Percentiles rank a stretch among this genome's conserved stretches.
phyloP scores from a whole-genome alignment of 257 asterid genomes.

The Solanum arcanum region DNA sequence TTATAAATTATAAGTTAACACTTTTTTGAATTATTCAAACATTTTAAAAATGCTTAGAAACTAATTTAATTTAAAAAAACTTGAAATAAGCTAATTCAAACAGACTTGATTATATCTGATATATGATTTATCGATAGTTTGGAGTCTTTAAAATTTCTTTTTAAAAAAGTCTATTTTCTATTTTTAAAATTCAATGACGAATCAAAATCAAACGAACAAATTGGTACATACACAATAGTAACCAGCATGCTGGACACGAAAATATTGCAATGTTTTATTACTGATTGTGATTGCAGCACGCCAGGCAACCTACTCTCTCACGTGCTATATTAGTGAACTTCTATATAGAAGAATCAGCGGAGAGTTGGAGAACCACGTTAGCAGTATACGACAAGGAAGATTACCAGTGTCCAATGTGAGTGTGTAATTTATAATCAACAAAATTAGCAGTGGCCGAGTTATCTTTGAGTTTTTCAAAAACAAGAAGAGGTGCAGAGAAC shows the following conservation, averaged over 20 bases:
- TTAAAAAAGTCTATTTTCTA: too few species aligned
- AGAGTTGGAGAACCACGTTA: neutral
- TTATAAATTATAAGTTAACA: too few species aligned
- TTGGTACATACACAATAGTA: neutral
- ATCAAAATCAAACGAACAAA: neutral
- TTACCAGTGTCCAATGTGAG: neutral
- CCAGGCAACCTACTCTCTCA: neutral
- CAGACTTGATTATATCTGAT: accelerated
- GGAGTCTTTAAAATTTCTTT: too few species aligned
- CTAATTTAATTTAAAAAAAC: too few species aligned
- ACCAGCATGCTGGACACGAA: neutral
- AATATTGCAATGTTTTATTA: neutral
- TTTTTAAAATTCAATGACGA: accelerated
- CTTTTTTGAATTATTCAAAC: neutral
- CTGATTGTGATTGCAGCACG: neutral
- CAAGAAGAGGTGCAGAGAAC: neutral
- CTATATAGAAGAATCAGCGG: neutral
- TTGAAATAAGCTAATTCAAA: too few species aligned
- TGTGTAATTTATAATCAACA: neutral
- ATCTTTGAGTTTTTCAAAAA: neutral
- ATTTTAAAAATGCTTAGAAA: too few species aligned
- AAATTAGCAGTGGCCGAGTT: neutral
- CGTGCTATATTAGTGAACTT: neutral
- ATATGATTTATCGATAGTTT: too few species aligned
- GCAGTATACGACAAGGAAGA: neutral